Base-by-base conservation (phyloP, 306 rosid species). In the Spatholobus suberectus region DNA sequence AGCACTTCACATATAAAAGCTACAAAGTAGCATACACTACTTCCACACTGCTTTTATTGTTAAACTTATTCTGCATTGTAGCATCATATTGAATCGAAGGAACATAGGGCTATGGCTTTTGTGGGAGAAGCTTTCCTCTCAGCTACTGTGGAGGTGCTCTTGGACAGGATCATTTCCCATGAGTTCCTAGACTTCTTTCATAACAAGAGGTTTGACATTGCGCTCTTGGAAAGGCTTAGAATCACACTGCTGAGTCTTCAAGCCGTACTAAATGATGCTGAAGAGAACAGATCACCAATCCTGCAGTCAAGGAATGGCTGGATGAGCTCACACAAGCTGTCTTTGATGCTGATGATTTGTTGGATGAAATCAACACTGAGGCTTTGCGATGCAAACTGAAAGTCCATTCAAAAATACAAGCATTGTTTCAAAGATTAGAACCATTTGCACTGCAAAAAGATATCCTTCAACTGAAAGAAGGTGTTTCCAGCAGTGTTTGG, bases 231-330 rank as follows among this genome's bases (percentile, higher is more conserved):
- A 15, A 78, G 11, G 20, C 66, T 67, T n/a, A 51, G 40, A 51
- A 35, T 23, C 38, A 47, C 66, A 49, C 26, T 78, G 26, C 34
- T 35, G 75, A 35, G 67, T 52, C 66, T 78, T 66, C 67, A 49
- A 65, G 75, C 82, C 49, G 82, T 78, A 12, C 26, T 67, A 13
- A 78, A 78, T 67, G 82, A 78, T 77, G 63, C 74, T 46, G 73
- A 77, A 18, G 81, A 62, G 74, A 77, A 35, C 81, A 77, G 21
- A 26, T 77, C 47, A 26, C 73, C 2, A 44, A 49, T 7, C 23
- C 81, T 47, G 51, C 38, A 17, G 66, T 78, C 35, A 78, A 65
- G 14, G 38, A 23, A 9, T 69, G 58, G 70, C 35, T 55, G 23
- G 54, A 66, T 21, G 57, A 20, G 37, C 82, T 78, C 41, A 67